These are phyloP conservation scores for Kewa caespitosa DNA, from an alignment of 179 eudicot genomes.

Conservation along the genomic window DNA sequence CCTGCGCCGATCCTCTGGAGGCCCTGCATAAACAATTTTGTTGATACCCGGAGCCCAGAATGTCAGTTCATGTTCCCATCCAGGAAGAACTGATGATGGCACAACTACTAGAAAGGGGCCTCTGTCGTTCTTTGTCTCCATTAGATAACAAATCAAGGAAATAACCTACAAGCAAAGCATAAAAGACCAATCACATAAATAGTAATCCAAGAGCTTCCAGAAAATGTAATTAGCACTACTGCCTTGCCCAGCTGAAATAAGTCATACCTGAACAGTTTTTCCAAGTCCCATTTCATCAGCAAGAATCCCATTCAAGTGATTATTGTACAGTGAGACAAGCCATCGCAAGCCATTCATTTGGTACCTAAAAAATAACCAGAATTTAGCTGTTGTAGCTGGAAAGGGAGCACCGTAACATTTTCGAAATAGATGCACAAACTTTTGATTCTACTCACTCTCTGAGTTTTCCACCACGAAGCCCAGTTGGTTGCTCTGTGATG, in stretches of 20 bases:
- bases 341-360: slow-evolving; percentile 98
- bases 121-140: slow-evolving; percentile 95
- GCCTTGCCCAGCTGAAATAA: slow-evolving; percentile 1
- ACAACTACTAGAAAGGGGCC: slow-evolving; percentile 98
- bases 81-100: slow-evolving; percentile 97
- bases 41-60: slow-evolving; percentile 93
- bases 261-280: slow-evolving; percentile 92
- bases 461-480: slow-evolving; percentile 78
- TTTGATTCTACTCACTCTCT: slow-evolving; percentile 69
- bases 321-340: slow-evolving; percentile 94
- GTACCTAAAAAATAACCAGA: slow-evolving; percentile 53
- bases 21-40: slow-evolving; percentile 91
- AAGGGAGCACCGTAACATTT: background rate
- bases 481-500: slow-evolving; percentile 79
- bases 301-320: slow-evolving; percentile 95
- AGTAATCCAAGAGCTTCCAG: background rate
- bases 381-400: background rate
- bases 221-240: slow-evolving; percentile 7
- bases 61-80: slow-evolving; percentile 84
- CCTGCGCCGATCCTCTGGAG: slow-evolving; percentile 92
- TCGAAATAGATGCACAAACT: slow-evolving; percentile 3
- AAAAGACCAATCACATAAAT: slow-evolving; percentile 4
- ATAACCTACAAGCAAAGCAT: slow-evolving; percentile 59
- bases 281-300: slow-evolving; percentile 99
- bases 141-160: slow-evolving; percentile 83